phyloP scores from a whole-genome alignment of 23 red algal genomes.

The Gracilariopsis chorda region DNA sequence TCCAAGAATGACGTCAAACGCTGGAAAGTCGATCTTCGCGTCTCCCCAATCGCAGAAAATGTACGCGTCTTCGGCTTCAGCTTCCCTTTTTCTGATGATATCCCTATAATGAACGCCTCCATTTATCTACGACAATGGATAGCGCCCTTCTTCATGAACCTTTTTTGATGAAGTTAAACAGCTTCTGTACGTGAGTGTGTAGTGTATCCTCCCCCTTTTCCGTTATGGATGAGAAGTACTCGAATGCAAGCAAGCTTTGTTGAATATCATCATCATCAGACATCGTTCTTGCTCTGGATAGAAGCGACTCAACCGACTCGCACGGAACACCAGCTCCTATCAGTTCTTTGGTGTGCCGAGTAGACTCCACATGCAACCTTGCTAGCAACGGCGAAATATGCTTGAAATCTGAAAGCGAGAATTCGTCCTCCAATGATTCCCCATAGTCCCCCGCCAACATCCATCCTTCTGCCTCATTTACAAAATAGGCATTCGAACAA shows the following conservation, averaged over 20 bases:
- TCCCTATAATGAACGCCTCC: not conserved
- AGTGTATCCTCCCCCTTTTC: not conserved
- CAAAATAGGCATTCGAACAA: not conserved
- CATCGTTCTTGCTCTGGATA: not conserved
- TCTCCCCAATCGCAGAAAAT: not conserved
- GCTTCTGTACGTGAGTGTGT: not conserved
- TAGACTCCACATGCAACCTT: not conserved
- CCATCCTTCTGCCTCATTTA: not conserved
- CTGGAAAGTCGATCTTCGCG: not conserved
- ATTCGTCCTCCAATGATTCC: not conserved
- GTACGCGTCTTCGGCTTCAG: not conserved
- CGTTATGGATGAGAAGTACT: not conserved
- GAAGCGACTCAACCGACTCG: not conserved
- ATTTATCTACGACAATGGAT: not conserved
- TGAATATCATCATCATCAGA: not conserved
- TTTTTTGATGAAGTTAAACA: not conserved
- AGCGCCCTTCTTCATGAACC: too few relatives aligned
- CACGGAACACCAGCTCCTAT: not conserved
- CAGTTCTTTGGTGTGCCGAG: not conserved
- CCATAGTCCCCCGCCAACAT: constrained; percentile 15
- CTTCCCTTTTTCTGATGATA: not conserved
- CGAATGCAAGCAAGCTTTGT: not conserved
- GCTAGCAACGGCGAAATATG: not conserved
- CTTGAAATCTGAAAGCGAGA: not conserved
- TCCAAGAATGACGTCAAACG: not conserved